Evolutionary conservation across 345 rosid genomes (phyloP).

Genomic region (Syzygium jambos): DNA sequence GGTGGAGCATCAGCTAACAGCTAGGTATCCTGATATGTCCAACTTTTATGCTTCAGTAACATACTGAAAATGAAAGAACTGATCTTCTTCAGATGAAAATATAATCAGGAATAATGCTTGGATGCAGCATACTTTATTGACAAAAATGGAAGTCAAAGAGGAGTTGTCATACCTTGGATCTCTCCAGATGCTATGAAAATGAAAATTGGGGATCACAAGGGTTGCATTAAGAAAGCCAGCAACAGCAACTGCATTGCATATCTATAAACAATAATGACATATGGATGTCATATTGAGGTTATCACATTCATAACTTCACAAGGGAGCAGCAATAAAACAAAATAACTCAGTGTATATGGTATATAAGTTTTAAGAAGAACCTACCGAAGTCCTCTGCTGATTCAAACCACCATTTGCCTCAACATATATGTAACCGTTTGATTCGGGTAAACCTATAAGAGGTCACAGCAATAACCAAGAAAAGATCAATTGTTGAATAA

Average conservation of each 20-base stretch:
- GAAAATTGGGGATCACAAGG: conserved; percentile 85
- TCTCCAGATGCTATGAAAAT: conserved; percentile 96
- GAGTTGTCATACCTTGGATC: conserved; percentile 73
- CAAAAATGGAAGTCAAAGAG: neutral
- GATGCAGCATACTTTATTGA: neutral
- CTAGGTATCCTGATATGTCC: neutral
- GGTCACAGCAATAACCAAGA: neutral
- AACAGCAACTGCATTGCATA: conserved; percentile 99
- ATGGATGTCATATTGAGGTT: neutral
- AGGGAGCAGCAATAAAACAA: neutral
- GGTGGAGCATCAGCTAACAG: neutral
- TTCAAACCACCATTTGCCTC: conserved; percentile 98
- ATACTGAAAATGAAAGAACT: neutral
- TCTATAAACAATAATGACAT: conserved; percentile 44
- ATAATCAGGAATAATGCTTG: neutral
- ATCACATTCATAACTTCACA: neutral
- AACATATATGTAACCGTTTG: conserved; percentile 88
- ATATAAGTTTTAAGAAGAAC: conserved; percentile 17
- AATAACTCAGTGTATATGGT: neutral
- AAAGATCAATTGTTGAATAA: neutral
- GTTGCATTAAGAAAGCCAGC: conserved; percentile 99
- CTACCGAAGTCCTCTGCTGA: conserved; percentile 99
- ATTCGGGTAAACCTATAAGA: conserved; percentile 72
- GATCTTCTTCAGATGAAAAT: neutral
- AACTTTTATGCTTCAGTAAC: neutral